A percentile compares a stretch with the other conserved stretches of the same genome.
Conservation (phyloP, 2,329 filamentous ascomycete genomes). For the Curvularia verruculosa region DNA sequence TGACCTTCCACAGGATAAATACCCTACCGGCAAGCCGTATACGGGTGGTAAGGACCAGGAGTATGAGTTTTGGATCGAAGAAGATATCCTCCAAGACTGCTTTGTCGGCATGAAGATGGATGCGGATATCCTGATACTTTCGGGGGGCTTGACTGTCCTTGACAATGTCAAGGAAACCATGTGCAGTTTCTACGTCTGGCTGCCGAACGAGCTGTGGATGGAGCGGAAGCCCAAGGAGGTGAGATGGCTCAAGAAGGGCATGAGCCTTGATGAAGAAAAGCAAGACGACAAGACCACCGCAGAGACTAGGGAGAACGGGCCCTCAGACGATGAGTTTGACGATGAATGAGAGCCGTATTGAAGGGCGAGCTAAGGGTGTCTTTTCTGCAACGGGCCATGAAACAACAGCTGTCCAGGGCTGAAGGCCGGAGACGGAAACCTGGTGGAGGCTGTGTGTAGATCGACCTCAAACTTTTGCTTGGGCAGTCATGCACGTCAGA, state of each 20-base stretch:
- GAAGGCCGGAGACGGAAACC: background rate
- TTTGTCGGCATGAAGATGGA: slow-evolving; percentile 63
- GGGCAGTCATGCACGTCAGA: background rate
- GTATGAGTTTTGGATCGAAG: slow-evolving; percentile 71
- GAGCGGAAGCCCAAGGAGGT: slow-evolving; percentile 38
- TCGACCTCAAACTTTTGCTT: background rate
- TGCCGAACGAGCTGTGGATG: slow-evolving; percentile 53
- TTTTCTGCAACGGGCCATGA: slow-evolving; percentile 1
- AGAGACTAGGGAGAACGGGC: slow-evolving; percentile 14
- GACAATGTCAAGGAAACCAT: slow-evolving; percentile 50
- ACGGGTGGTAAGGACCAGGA: slow-evolving; percentile 47
- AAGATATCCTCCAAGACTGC: slow-evolving; percentile 62
- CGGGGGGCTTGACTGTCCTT: slow-evolving; percentile 37
- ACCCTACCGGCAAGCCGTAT: slow-evolving; percentile 29
- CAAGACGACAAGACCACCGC: slow-evolving; percentile 14
- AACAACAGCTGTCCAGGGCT: background rate
- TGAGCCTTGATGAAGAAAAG: slow-evolving; percentile 26
- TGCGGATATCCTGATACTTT: slow-evolving; percentile 37
- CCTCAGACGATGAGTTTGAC: slow-evolving; percentile 25
- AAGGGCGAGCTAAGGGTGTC: background rate
- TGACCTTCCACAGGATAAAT: slow-evolving; percentile 47
- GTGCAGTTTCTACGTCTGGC: slow-evolving; percentile 53
- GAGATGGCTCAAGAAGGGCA: slow-evolving; percentile 30
- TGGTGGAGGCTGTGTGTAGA: background rate
- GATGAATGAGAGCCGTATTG: slow-evolving; percentile 13